Percentiles rank a stretch among this genome's conserved stretches.
These are phyloP conservation scores for Aspergillus affinis DNA, from an alignment of 495 filamentous ascomycete genomes.

Conservation along the genomic window DNA sequence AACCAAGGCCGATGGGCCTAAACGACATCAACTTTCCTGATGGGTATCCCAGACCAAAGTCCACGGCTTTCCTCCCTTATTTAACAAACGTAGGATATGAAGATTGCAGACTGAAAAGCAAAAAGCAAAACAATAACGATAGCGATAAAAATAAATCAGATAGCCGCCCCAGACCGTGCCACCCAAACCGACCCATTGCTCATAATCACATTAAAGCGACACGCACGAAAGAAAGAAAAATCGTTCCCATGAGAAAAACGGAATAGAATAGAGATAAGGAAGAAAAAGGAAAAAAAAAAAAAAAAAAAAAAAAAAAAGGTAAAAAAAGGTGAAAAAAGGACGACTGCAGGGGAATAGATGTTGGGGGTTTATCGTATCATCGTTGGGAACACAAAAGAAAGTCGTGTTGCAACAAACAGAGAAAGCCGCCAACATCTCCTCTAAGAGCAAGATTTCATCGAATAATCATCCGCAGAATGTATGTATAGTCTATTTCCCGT, in stretches of 20 bases:
- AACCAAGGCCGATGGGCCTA: too few relatives aligned
- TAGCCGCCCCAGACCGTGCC: conserved; percentile 30
- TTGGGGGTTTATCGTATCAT: conserved; percentile 21
- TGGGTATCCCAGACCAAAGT: too few relatives aligned
- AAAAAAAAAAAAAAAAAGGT: conserved; percentile 10
- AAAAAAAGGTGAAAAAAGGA: conserved; percentile 13
- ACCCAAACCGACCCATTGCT: conserved; percentile 28
- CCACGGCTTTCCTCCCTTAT: conserved; percentile 7
- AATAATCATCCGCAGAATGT: conserved; percentile 24
- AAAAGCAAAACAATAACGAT: conserved; percentile 6
- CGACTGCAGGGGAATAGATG: conserved; percentile 9
- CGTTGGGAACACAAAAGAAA: conserved; percentile 17
- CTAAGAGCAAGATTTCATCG: conserved; percentile 25
- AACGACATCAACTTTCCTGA: too few relatives aligned
- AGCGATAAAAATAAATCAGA: conserved; percentile 20
- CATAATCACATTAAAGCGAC: conserved; percentile 24
- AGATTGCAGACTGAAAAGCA: not conserved
- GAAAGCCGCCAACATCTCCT: conserved; percentile 25
- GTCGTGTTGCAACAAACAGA: conserved; percentile 8
- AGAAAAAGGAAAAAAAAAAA: conserved; percentile 13
- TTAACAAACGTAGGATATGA: conserved; percentile 14
- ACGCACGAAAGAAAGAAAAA: conserved; percentile 16
- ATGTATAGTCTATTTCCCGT: conserved; percentile 27
- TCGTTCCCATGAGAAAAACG: conserved; percentile 12
- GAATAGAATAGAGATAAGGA: too few relatives aligned